These are phyloP conservation scores for Trichomonascaceae sp. DNA, from an alignment of 1,139 yeast species.

Conservation along the genomic window DNA sequence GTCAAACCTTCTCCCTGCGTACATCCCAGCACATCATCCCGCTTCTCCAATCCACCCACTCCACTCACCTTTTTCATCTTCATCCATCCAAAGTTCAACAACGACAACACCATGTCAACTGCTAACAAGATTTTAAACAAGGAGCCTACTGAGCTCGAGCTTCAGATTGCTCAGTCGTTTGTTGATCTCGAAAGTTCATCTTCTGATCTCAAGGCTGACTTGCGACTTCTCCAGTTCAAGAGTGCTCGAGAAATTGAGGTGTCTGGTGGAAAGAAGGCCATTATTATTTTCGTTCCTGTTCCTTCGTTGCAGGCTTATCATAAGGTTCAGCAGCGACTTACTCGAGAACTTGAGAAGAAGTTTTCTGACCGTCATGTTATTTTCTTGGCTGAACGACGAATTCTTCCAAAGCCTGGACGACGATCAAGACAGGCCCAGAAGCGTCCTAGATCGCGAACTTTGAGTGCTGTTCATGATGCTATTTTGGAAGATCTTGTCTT, in stretches of 20 bases:
- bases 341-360: conserved; percentile 99
- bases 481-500: conserved; percentile 97
- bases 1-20: neutral
- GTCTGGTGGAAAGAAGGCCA: conserved; percentile 97
- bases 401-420: conserved; percentile 83
- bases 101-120: conserved; percentile 67
- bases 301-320: conserved; percentile 92
- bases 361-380: conserved; percentile 99
- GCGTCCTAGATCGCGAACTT: conserved; percentile 99
- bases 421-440: conserved; percentile 89
- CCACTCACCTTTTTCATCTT: conserved; percentile 4
- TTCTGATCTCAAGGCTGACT: conserved; percentile 92
- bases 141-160: conserved; percentile 93
- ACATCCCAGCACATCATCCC: neutral
- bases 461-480: conserved; percentile 98
- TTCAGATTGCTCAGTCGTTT: conserved; percentile 99
- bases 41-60: neutral
- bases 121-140: conserved; percentile 78
- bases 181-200: conserved; percentile 93
- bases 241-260: conserved; percentile 97
- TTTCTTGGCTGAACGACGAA: conserved; percentile 99
- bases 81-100: conserved; percentile 4
- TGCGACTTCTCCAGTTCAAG: conserved; percentile 98
- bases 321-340: conserved; percentile 86
- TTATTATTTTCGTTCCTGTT: conserved; percentile 96